Evolutionary conservation across 2,329 filamentous ascomycete genomes (phyloP), one percentile per base, ranked within the genome.

Genomic region (Neospermospora avenae): DNA sequence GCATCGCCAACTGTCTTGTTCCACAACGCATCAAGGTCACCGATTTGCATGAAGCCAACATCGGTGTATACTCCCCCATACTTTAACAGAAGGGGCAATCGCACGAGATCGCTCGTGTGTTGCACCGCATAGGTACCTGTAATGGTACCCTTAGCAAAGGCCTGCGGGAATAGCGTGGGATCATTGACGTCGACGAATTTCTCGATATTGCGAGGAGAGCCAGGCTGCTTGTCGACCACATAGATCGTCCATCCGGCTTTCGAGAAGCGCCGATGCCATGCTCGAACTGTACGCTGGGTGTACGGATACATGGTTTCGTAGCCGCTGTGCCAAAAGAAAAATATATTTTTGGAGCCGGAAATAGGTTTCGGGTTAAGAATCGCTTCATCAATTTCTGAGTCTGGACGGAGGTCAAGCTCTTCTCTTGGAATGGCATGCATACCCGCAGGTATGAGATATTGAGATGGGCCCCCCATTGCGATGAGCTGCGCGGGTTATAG

Each of bases 1-100:
- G 77, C 72, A 59, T 83, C 73, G 3, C 71, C 77, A 7, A 85
- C 70, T 0, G 78, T 82, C 53, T 75, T 65, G 51, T 73, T 73
- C 82, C 82, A 86, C 10, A 85, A 69, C 3, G 73, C 68, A 66
- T 85, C 78, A 2, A 85, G 64, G 70, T 85, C 81, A 6, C 82
- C 82, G 61, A 85, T 84, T 60, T 81, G 79, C 62, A 85, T 75
- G 63, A 83, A 69, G 0, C 83, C 82, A 0, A 82, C 82, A 64
- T 85, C 83, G 0, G 81, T 78, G 65, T 84, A 86, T 0, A 84
- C 76, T 28, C 83, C 83, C 49, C 83, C 83, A 63, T 84, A 82
- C 57, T 72, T 76, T 11, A 84, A 74, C n/a, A 86, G 70, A 13
- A 85, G 72, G 2, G 83, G 83, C 65, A 75, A 84, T 0, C 83